These are phyloP conservation scores for Cinnamomum micranthum DNA, from an alignment of 164 flowering plant species.

Conservation along the genomic window DNA sequence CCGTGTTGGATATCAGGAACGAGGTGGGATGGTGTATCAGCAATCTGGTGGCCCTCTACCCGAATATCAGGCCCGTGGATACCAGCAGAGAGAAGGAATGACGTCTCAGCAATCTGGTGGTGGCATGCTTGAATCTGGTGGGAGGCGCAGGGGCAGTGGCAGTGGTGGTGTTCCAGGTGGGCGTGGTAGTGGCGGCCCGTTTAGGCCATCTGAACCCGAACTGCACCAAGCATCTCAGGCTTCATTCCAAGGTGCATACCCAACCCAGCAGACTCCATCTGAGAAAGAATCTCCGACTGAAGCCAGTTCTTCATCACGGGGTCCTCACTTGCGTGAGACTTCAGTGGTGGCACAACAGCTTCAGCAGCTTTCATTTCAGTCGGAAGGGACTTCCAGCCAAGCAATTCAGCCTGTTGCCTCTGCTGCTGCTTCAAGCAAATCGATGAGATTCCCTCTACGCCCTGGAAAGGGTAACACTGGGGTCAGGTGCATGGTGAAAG, in stretches of 20 bases:
- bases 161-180: conserved; percentile 32
- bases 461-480: conserved; percentile 75
- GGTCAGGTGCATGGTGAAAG: conserved; percentile 61
- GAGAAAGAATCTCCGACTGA: conserved; percentile 22
- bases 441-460: conserved; percentile 63
- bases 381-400: conserved; percentile 19
- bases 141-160: conserved; percentile 25
- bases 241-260: conserved; percentile 33
- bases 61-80: conserved; percentile 35
- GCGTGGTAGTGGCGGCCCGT: conserved; percentile 31
- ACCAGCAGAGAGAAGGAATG: conserved; percentile 22
- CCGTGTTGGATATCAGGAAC: conserved; percentile 20
- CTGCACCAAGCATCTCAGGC: conserved; percentile 79
- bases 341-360: conserved; percentile 33
- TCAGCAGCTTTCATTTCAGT: conserved; percentile 20
- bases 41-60: conserved; percentile 15
- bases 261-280: conserved; percentile 31
- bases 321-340: not conserved
- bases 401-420: conserved; percentile 27
- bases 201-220: conserved; percentile 58
- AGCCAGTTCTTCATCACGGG: conserved; percentile 34
- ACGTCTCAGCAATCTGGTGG: conserved; percentile 30
- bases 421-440: conserved; percentile 41
- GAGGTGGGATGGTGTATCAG: conserved; percentile 23
- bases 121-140: conserved; percentile 13